phyloP scores from a whole-genome alignment of 352 stramenopile species.

The Globisporangium spinosum region DNA sequence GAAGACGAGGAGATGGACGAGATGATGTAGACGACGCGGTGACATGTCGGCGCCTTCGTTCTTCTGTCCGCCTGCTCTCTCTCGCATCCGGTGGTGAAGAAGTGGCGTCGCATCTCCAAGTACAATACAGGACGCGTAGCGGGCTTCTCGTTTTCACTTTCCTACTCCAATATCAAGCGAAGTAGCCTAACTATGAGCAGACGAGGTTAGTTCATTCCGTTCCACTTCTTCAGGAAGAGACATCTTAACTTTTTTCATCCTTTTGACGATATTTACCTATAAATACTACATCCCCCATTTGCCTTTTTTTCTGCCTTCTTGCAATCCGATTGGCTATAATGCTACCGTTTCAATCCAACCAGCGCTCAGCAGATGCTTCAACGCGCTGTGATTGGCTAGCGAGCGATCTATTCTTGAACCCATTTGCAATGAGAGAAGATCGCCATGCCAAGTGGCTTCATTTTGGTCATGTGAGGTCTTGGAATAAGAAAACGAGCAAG shows the following conservation, averaged over 20 bases:
- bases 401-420: slow-evolving; percentile 9
- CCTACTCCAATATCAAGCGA: slow-evolving; percentile 28
- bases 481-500: slow-evolving; percentile 8
- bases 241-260: slow-evolving; percentile 49
- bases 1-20: slow-evolving; percentile 94
- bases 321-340: slow-evolving; percentile 14
- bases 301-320: slow-evolving; percentile 20
- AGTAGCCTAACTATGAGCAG: slow-evolving; percentile 67
- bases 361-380: background rate
- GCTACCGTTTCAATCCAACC: background rate
- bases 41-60: slow-evolving; percentile 7
- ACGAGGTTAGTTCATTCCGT: slow-evolving; percentile 52
- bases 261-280: slow-evolving; percentile 61
- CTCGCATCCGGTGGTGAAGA: slow-evolving; percentile 34
- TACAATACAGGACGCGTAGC: slow-evolving; percentile 52
- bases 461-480: background rate
- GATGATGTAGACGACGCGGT: slow-evolving; percentile 84
- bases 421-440: background rate
- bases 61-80: slow-evolving; percentile 19
- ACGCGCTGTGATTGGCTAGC: slow-evolving; percentile 10
- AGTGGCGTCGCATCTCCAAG: slow-evolving; percentile 31
- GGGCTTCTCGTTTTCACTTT: slow-evolving; percentile 26
- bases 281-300: slow-evolving; percentile 26
- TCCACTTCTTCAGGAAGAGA: slow-evolving; percentile 43
- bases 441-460: slow-evolving; percentile 4